Evolutionary conservation across 805 yeast genomes (phyloP).

Genomic region (Wickerhamomyces strasburgensis): DNA sequence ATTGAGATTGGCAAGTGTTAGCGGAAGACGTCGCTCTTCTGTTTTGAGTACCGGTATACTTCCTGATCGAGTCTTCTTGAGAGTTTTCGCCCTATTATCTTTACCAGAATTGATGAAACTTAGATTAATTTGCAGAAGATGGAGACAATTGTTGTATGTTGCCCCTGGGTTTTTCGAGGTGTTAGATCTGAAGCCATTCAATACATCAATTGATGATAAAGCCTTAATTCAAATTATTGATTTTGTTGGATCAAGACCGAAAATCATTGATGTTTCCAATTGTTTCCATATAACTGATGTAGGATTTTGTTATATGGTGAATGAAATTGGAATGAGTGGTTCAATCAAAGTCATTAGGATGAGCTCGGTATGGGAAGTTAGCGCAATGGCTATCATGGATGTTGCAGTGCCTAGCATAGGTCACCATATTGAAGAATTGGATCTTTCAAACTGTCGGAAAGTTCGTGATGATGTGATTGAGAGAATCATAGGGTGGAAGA

Average conservation of each 20-base stretch:
- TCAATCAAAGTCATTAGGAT: constrained; percentile 49
- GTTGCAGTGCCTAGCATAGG: constrained; percentile 64
- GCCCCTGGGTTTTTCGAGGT: constrained; percentile 47
- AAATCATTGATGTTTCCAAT: constrained; percentile 55
- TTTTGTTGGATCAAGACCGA: constrained; percentile 68
- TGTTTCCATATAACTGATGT: constrained; percentile 76
- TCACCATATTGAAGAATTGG: constrained; percentile 50
- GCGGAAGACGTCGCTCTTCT: constrained; percentile 51
- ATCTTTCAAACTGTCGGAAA: constrained; percentile 67
- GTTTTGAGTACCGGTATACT: constrained; percentile 51
- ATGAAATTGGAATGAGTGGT: constrained; percentile 66
- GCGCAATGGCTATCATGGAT: constrained; percentile 81
- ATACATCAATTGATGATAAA: constrained; percentile 53
- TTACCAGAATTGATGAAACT: constrained; percentile 58
- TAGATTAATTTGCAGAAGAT: constrained; percentile 54
- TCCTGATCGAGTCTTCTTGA: constrained; percentile 54
- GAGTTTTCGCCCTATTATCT: constrained; percentile 47
- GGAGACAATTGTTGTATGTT: constrained; percentile 60
- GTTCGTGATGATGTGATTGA: constrained; percentile 69
- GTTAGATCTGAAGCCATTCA: constrained; percentile 60
- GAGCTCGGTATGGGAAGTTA: constrained; percentile 72
- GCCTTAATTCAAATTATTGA: constrained; percentile 55
- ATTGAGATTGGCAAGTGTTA: constrained; percentile 40
- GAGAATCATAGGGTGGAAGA: constrained; percentile 56
- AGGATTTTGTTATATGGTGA: constrained; percentile 66